Base-by-base conservation (phyloP, 768 basidiomycete species). In the Artomyces pyxidatus region DNA sequence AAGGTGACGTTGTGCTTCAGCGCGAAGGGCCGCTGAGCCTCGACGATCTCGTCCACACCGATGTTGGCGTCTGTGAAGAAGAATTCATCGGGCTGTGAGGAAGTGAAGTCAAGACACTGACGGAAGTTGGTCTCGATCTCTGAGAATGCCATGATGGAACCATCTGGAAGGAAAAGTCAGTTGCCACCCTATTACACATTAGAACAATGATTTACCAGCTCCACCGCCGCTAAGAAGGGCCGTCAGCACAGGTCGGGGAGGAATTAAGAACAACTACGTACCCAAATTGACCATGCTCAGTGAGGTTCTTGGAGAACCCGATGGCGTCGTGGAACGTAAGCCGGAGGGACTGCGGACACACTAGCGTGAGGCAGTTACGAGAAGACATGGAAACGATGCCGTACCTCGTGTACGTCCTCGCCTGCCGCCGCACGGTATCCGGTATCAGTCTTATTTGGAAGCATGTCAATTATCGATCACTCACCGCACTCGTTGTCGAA, bases 401-500 rank as follows among this genome's bases (percentile, higher is more conserved):
- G 6, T 27, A 43, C 42, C 42, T 48, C 37, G 27, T 39, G 47
- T 12, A 25, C 22, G 1, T 39, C 37, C 39, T 48, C 37, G 12
- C 39, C 37, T 48, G n/a, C n/a, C n/a, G n/a, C n/a, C n/a, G n/a
- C n/a, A n/a, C n/a, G n/a, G n/a, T n/a, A n/a, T n/a, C n/a, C n/a
- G 5, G 23, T 27, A 27, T 43, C 9, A 26, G 25, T 3, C n/a
- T 23, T 23, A 14, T 14, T 26, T n/a, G 12, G 23, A 14, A 7
- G 9, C 26, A 9, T n/a, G 27, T 48, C 61, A 61, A 44, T 66
- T 63, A 51, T 65, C 65, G 19, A 63, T 48, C 65, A 63, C 54
- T 66, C 65, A 49, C 68, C 64, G 53, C 71, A 70, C 32, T 64
- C 53, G 32, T 58, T 61, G 46, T 66, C 66, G 48, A 68, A 21